Evolutionary conservation across 2,329 filamentous ascomycete species (phyloP).

Genomic region (Lasiodiplodia sp.): DNA sequence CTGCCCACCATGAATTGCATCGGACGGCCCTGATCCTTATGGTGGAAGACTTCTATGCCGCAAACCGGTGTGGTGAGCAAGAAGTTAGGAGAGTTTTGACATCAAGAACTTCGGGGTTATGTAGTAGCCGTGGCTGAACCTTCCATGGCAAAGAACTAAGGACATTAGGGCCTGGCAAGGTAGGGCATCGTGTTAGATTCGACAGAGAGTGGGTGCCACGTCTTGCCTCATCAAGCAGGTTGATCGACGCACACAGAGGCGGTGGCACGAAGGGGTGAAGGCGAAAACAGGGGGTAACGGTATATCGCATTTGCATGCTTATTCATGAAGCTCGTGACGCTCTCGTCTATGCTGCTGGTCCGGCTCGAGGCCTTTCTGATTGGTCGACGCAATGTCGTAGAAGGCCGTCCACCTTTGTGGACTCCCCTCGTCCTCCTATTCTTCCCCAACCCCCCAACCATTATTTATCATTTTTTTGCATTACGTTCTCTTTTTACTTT

Average conservation of each 20-base stretch:
- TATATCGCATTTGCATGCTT: background rate
- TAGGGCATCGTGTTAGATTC: background rate
- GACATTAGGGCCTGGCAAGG: background rate
- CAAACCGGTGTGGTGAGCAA: background rate
- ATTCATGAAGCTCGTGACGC: background rate
- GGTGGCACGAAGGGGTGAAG: background rate
- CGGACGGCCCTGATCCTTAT: background rate
- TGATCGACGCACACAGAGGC: background rate
- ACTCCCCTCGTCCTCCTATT: background rate
- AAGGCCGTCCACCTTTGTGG: background rate
- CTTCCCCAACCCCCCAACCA: background rate
- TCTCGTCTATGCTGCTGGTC: background rate
- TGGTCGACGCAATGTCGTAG: background rate
- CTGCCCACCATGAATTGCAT: background rate
- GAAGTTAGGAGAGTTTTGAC: background rate
- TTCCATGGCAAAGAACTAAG: background rate
- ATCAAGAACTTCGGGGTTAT: background rate
- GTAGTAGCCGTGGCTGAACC: background rate
- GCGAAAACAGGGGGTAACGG: background rate
- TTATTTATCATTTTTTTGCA: background rate
- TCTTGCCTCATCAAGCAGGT: conserved; percentile 7
- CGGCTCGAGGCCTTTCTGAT: background rate
- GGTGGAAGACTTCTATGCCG: background rate
- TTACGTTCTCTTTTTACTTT: background rate
- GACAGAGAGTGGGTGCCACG: background rate